Evolutionary conservation across 2,329 filamentous ascomycete genomes (phyloP).

Genomic region (Alternaria viburni): DNA sequence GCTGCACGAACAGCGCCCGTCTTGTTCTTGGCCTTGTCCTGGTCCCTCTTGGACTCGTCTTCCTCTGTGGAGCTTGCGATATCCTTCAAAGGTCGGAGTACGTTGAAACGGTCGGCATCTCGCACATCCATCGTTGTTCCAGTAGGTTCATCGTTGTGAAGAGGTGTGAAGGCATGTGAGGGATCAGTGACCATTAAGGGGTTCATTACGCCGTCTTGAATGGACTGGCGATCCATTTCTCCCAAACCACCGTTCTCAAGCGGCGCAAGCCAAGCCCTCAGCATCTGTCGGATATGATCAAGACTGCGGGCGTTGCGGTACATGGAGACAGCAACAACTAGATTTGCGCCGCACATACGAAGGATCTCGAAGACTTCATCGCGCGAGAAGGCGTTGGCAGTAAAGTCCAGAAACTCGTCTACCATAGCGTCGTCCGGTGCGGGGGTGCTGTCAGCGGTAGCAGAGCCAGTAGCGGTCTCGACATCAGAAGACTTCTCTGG

Average conservation of each 20-base stretch:
- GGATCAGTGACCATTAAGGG: not conserved
- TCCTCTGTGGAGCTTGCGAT: not conserved
- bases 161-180: not conserved
- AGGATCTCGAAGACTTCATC: not conserved
- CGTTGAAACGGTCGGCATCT: not conserved
- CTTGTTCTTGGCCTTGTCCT: not conserved
- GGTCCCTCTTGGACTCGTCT: not conserved
- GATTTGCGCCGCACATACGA: not conserved
- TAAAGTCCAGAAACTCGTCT: not conserved
- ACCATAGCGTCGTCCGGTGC: not conserved
- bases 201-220: not conserved
- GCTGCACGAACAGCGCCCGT: not conserved
- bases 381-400: not conserved
- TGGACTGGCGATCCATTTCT: not conserved
- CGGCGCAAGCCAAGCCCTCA: not conserved
- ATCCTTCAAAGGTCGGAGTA: not conserved
- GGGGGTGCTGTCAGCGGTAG: not conserved
- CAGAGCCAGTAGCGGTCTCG: not conserved
- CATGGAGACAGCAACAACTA: not conserved
- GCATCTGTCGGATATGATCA: not conserved
- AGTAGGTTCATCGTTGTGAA: not conserved
- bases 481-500: not conserved
- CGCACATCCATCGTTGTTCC: not conserved
- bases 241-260: not conserved
- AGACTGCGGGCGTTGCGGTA: not conserved